Evolutionary conservation across 805 yeast species (phyloP), one percentile per base, ranked within the genome.

Genomic region (Cyberlindnera samutprakarnensis): DNA sequence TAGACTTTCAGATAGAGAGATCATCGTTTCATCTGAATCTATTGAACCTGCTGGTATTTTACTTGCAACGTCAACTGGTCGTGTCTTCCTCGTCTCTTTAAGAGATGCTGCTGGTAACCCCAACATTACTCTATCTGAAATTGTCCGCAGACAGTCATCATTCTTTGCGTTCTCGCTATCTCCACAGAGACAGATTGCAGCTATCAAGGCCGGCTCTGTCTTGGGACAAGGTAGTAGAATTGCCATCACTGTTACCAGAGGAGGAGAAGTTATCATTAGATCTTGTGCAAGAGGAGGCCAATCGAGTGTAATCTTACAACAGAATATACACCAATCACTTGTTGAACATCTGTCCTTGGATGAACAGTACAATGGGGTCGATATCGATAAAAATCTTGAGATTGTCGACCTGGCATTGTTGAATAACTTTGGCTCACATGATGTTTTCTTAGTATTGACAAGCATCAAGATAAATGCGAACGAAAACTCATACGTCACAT

Each of bases 11-110:
- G 53, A 65, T 14, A 62, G 66, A 12, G 96, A 88, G 50, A 49
- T 53, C 19, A 61, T 86, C 13, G 70, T 75, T 1, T 45, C 64
- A 23, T 68, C 79, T 2, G 72, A 74, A 33, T 70, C 70, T 38
- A 65, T 79, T 9, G 85, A 77, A 41, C 88, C 92, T 1, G 74
- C 81, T 2, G 95, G 95, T 2, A 62, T 85, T 5, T 63, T 79
- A 1, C 48, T 80, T 7, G 71, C 86, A 7, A 85, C 96, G 0
- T 72, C 82, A 4, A 60, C 70, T 39, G 85, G 85, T 16, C 64
- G 88, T 38, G 72, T 79, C 26, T 52, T 78, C 6, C 61, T 83
- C 26, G 48, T 85, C 3, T 62, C 78, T 0, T 59, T 87, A 20
- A 70, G 80, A 39, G 92, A 86, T 53, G 63, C 72, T 28, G 63